Evolutionary conservation across 371 early-diverging fungal species (phyloP).

Genomic region (Rhizopus delemar): DNA sequence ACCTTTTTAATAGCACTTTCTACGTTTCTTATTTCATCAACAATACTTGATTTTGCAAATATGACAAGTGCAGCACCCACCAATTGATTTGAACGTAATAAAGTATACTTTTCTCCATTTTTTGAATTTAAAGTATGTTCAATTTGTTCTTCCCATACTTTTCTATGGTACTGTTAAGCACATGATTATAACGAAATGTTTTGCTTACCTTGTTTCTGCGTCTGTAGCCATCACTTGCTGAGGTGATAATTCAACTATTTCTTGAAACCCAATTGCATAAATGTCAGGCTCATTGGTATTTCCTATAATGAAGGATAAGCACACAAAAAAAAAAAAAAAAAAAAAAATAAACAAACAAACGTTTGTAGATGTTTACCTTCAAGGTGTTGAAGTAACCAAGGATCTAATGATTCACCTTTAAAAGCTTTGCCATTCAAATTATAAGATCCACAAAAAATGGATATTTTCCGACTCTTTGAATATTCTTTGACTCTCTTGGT

Average conservation of each 20-base stretch:
- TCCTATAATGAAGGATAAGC: conserved; percentile 17
- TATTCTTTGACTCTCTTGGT: conserved; percentile 56
- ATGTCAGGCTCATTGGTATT: conserved; percentile 72
- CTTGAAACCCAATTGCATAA: conserved; percentile 89
- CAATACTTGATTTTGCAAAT: conserved; percentile 70
- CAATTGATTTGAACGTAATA: conserved; percentile 81
- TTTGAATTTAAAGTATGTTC: conserved; percentile 55
- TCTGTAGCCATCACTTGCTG: conserved; percentile 83
- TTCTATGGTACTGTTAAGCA: conserved; percentile 15
- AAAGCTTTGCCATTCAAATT: conserved; percentile 86
- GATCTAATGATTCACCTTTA: conserved; percentile 61
- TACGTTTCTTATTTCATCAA: conserved; percentile 78
- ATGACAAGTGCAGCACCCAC: conserved; percentile 86
- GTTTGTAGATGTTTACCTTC: conserved; percentile 28
- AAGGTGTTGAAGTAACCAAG: conserved; percentile 68
- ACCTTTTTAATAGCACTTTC: conserved; percentile 81
- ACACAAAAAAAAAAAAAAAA: background rate
- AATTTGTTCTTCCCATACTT: conserved; percentile 69
- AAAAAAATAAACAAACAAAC: background rate
- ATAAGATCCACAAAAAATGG: conserved; percentile 83
- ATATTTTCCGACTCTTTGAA: conserved; percentile 53
- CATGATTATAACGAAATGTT: background rate
- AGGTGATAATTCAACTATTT: conserved; percentile 90
- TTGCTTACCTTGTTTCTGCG: conserved; percentile 53
- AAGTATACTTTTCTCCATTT: conserved; percentile 59